Conservation (phyloP, 108 stramenopile species). For the Seminavis robusta region DNA sequence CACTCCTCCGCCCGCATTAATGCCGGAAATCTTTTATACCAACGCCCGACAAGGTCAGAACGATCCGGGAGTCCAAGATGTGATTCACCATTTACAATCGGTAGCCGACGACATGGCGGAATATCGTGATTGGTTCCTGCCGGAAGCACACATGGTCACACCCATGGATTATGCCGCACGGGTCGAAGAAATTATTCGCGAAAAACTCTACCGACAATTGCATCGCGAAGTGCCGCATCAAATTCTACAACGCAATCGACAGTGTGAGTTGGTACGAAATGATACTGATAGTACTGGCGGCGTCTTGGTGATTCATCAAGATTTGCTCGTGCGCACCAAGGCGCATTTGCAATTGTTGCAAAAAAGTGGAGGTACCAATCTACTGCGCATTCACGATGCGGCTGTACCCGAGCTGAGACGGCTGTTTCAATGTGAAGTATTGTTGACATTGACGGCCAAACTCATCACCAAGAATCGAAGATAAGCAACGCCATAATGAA, state of each 20-base stretch:
- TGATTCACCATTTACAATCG: too few species aligned
- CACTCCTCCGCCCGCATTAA: too few species aligned
- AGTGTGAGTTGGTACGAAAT: constrained; percentile 23
- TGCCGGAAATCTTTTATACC: too few species aligned
- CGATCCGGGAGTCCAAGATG: too few species aligned
- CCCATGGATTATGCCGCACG: constrained; percentile 59
- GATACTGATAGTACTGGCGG: constrained; percentile 15
- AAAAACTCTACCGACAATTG: constrained; percentile 82
- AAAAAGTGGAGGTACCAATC: constrained; percentile 58
- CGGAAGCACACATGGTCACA: too few species aligned
- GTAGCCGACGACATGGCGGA: too few species aligned
- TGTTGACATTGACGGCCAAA: constrained; percentile 57
- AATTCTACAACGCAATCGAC: constrained; percentile 44
- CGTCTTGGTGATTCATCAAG: constrained; percentile 64
- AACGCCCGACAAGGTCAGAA: too few species aligned
- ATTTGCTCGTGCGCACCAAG: constrained; percentile 72
- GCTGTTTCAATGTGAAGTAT: constrained; percentile 58
- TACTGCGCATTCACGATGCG: constrained; percentile 60
- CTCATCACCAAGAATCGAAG: too few species aligned
- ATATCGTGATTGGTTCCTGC: too few species aligned
- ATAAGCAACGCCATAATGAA: too few species aligned
- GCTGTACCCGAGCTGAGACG: constrained; percentile 56
- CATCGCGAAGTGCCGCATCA: constrained; percentile 81
- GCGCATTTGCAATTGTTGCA: constrained; percentile 69
- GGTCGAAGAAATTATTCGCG: constrained; percentile 85